These are phyloP conservation scores for Ophiostoma pallidulum DNA, from an alignment of 2,329 filamentous ascomycete species.

Conservation along the genomic window DNA sequence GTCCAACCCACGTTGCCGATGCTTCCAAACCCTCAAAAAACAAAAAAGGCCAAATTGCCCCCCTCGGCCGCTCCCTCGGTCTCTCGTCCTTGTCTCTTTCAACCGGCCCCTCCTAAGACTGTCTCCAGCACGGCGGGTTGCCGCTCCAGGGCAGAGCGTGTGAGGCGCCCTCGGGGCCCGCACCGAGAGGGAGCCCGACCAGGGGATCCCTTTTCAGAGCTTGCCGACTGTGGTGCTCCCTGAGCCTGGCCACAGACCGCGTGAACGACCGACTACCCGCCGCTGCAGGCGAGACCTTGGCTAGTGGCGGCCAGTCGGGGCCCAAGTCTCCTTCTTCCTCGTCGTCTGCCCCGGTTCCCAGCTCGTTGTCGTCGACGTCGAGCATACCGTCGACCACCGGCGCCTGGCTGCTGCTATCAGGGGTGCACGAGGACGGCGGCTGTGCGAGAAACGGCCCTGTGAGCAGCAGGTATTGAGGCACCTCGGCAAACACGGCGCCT, in stretches of 20 bases:
- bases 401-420: neutral
- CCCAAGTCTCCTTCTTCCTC: too few relatives aligned
- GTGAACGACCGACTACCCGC: too few relatives aligned
- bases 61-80: too few relatives aligned
- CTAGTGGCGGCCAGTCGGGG: too few relatives aligned
- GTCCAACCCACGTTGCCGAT: too few relatives aligned
- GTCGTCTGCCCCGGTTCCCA: too few relatives aligned
- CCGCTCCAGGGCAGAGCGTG: constrained; percentile 11
- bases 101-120: neutral
- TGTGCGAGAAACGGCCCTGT: constrained; percentile 7
- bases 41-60: too few relatives aligned
- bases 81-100: neutral
- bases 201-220: constrained; percentile 14
- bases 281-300: too few relatives aligned
- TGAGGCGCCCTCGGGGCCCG: constrained; percentile 28
- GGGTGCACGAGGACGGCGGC: neutral
- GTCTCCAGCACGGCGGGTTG: constrained; percentile 6
- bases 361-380: neutral
- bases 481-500: constrained; percentile 13
- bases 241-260: neutral
- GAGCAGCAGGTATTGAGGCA: constrained; percentile 11
- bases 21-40: neutral
- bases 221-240: neutral
- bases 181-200: constrained; percentile 32
- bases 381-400: constrained; percentile 2